Base-by-base conservation (phyloP, 2,329 filamentous ascomycete species). In the Sordariomycetes sp. region DNA sequence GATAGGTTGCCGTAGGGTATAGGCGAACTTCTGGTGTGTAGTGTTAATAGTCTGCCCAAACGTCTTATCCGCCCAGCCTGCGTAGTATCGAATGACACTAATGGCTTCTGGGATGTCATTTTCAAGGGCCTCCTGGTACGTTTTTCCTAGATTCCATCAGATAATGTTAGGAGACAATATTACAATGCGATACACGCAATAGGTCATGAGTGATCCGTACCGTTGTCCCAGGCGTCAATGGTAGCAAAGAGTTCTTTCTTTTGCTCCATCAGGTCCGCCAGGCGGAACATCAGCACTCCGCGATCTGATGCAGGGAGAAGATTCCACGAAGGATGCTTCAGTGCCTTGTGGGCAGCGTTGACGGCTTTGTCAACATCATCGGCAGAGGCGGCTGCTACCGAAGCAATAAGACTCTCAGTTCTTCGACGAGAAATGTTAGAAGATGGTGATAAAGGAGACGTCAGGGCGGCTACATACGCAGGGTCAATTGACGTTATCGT, bases 151-250 rank as follows among this genome's bases (percentile, higher is more conserved):
- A 46, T 8, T 46, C 8, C 2, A 8, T 18, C 14, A 18, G 3
- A 8, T 8, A 32, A 16, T n/a, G 40, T 46, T 18, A 46, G 40
- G n/a, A n/a, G n/a, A n/a, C n/a, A n/a, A n/a, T n/a, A n/a, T n/a
- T n/a, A n/a, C n/a, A n/a, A n/a, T n/a, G n/a, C n/a, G n/a, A n/a
- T n/a, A n/a, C n/a, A n/a, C n/a, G n/a, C n/a, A n/a, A n/a, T n/a
- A n/a, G n/a, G n/a, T n/a, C n/a, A n/a, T n/a, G n/a, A n/a, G 40
- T 8, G 7, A 46, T 46, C 16, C 68, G 89, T 88, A 67, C 85
- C 89, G 64, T 91, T 92, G 67, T 94, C 89, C 88, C 88, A 93
- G 0, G 90, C 89, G 71, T 95, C 89, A 6, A 79, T 70, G 1
- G 76, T 77, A 5, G 76, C 75, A 3, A 79, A 66, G 0, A 65